Percentiles rank a stretch among this genome's conserved stretches.
Evolutionary conservation across 805 yeast species (phyloP).

Genomic region (Brettanomyces naardenensis): DNA sequence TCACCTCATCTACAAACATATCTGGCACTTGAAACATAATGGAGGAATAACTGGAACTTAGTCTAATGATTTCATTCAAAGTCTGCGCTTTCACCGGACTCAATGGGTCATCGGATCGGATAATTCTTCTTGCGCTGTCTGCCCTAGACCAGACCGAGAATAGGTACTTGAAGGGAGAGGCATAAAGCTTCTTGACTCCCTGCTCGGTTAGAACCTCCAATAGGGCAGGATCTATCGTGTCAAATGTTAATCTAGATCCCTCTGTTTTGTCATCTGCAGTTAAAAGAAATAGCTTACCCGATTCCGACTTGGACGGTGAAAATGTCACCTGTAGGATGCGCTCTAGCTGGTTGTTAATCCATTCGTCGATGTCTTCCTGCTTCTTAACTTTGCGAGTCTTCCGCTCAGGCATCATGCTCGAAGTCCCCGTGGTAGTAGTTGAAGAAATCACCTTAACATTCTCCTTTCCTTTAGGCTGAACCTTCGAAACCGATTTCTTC

Average conservation of each 20-base stretch:
- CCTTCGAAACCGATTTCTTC: background rate
- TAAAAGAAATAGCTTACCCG: constrained; percentile 3
- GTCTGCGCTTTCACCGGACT: constrained; percentile 30
- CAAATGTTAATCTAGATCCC: constrained; percentile 18
- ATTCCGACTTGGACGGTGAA: background rate
- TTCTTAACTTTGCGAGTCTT: background rate
- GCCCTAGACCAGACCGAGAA: constrained; percentile 36
- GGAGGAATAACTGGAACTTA: constrained; percentile 54
- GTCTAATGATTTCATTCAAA: constrained; percentile 40
- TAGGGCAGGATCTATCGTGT: constrained; percentile 40
- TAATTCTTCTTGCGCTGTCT: constrained; percentile 32
- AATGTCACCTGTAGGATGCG: constrained; percentile 28
- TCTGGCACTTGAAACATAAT: constrained; percentile 66
- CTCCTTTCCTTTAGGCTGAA: background rate
- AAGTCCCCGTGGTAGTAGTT: background rate
- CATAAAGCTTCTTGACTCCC: constrained; percentile 30
- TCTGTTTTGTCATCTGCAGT: constrained; percentile 11
- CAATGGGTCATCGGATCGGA: constrained; percentile 33
- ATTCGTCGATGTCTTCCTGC: constrained; percentile 24
- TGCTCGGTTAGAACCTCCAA: constrained; percentile 49
- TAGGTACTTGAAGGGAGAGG: constrained; percentile 38
- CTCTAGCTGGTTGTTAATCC: constrained; percentile 34
- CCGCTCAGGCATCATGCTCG: too few relatives aligned
- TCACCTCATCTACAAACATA: constrained; percentile 38
- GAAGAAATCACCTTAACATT: background rate